Base-by-base conservation (phyloP, 2,329 filamentous ascomycete genomes). In the Xylaria sp. region DNA sequence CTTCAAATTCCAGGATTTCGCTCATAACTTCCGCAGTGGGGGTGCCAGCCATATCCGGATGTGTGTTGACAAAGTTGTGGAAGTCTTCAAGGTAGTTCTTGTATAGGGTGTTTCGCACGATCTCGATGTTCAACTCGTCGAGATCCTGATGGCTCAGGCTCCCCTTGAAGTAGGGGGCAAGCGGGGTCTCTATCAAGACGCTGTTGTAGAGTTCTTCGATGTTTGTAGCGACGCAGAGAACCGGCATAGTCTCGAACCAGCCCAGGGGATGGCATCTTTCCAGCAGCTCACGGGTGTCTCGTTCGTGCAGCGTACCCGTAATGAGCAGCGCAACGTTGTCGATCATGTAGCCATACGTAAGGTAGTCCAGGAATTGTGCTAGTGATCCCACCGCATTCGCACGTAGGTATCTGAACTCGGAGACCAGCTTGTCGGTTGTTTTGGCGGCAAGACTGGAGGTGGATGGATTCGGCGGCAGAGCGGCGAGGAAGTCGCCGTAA, bases 1-100 rank as follows among this genome's bases (percentile, higher is more conserved):
- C 96, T 84, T 99, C 96, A 76, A 99, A 99, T 79, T 97, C 93
- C 58, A 99, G 86, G 61, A 98, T 93, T 83, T 98, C 95, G 8
- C 91, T 90, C 96, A 99, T 99, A 79, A 98, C 90, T 77, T 97
- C 94, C 52, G 94, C 87, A 0, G 96, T 99, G 0, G 96, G 94
- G 7, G 94, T 97, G 46, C 94, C 93, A 46, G 88, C 86, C 83
- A 98, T 92, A 51, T 97, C 95, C 0, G 94, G 86, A 78, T 97
- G 89, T 10, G 91, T 92, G 83, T 95, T 97, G 82, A 98, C 92
- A 80, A 98, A 99, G 73, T 92, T 88, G 84, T 98, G 90, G 81
- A 99, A 99, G 80, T 98, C 96, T 80, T 99, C 96, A 8, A 99
- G 88, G 80, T 99, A 99, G 86, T 98, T 98, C 88, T 99, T 99